Evolutionary conservation across 805 yeast genomes (phyloP).

Genomic region (Lipomyces orientalis): DNA sequence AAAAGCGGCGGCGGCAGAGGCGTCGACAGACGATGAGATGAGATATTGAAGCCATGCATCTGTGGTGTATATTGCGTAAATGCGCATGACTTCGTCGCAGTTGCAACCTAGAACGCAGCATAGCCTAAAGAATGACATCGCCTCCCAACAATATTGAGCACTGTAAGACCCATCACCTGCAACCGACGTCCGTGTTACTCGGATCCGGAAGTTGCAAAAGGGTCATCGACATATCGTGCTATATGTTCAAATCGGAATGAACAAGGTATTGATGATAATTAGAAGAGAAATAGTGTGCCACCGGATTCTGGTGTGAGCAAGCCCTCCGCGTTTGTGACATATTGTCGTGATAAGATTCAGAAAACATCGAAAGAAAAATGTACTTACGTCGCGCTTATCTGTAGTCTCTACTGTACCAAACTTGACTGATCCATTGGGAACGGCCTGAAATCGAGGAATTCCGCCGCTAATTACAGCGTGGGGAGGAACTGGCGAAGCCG

Average conservation of each 20-base stretch:
- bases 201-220: constrained; percentile 2
- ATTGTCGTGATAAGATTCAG: not conserved
- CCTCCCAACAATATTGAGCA: not conserved
- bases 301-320: not conserved
- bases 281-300: not conserved
- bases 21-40: constrained; percentile 20
- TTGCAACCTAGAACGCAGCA: not conserved
- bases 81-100: not conserved
- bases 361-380: not conserved
- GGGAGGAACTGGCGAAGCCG: constrained; percentile 29
- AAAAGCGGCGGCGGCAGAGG: constrained; percentile 23
- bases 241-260: not conserved
- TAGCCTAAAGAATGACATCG: not conserved
- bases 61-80: constrained; percentile 12
- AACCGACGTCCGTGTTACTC: not conserved
- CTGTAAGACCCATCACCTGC: not conserved
- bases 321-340: not conserved
- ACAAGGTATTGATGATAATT: not conserved
- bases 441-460: constrained; percentile 23
- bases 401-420: constrained; percentile 25
- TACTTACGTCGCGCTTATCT: constrained; percentile 18
- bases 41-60: constrained; percentile 8
- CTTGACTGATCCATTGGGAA: constrained; percentile 18
- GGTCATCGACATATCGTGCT: not conserved
- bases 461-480: constrained; percentile 32